Conservation (phyloP, 305 asterid genomes). For the Fraxinus nigra region DNA sequence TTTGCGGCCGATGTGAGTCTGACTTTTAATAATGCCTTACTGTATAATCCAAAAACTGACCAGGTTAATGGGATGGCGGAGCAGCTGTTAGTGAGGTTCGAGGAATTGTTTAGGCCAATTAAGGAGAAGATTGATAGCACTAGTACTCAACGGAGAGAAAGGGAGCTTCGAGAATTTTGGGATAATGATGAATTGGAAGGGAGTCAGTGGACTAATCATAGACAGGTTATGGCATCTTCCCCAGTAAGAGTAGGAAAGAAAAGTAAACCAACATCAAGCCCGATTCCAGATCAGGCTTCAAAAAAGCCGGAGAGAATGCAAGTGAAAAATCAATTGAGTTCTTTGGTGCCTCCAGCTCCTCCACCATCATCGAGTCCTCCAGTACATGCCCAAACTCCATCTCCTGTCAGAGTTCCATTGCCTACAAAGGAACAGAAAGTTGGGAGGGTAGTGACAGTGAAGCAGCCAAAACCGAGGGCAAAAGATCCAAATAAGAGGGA, state of each 20-base stretch:
- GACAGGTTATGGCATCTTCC: conserved; percentile 36
- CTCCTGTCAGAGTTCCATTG: conserved; percentile 55
- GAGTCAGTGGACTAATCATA: conserved; percentile 60
- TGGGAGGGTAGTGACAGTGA: conserved; percentile 32
- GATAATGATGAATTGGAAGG: conserved; percentile 48
- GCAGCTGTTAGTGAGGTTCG: conserved; percentile 54
- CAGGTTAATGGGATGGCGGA: conserved; percentile 67
- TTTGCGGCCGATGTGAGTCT: conserved; percentile 80
- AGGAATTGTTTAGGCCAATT: conserved; percentile 70
- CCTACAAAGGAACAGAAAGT: conserved; percentile 40
- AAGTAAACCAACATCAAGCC: conserved; percentile 38
- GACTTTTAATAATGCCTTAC: conserved; percentile 81
- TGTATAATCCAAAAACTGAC: conserved; percentile 87
- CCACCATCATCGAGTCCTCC: conserved; percentile 22
- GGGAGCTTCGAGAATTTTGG: conserved; percentile 28
- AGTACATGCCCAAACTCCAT: conserved; percentile 31
- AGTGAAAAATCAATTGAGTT: conserved; percentile 64
- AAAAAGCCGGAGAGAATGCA: conserved; percentile 56
- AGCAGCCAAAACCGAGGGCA: conserved; percentile 90
- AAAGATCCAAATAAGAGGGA: conserved; percentile 87
- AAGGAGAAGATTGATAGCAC: conserved; percentile 44
- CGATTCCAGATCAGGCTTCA: conserved; percentile 31
- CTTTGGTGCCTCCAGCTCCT: conserved; percentile 63
- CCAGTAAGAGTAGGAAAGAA: conserved; percentile 47
- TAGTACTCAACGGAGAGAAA: conserved; percentile 28